Evolutionary conservation across 2,329 filamentous ascomycete species (phyloP).

Genomic region (Monosporascus sp.): DNA sequence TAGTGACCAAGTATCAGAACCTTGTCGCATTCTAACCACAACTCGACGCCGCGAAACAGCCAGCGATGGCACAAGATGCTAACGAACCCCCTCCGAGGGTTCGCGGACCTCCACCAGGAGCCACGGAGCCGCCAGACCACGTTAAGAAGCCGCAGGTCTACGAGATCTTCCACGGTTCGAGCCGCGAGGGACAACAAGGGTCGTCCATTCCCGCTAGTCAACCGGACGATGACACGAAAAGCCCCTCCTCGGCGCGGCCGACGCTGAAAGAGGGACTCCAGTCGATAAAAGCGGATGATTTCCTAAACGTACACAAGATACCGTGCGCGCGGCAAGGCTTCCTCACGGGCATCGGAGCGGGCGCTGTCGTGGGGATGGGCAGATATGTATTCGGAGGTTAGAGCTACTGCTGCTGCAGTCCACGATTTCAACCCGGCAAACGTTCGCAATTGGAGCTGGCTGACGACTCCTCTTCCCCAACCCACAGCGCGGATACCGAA

Average conservation of each 20-base stretch:
- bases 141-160: conserved; percentile 32
- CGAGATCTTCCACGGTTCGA: conserved; percentile 32
- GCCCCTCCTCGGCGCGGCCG: conserved; percentile 27
- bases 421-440: neutral
- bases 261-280: conserved; percentile 60
- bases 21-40: neutral
- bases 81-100: conserved; percentile 15
- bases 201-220: neutral
- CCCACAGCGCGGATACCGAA: conserved; percentile 53
- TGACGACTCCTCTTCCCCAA: conserved; percentile 1
- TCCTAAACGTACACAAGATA: conserved; percentile 66
- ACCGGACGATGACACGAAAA: conserved; percentile 34
- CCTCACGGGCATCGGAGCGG: conserved; percentile 75
- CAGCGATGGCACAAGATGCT: conserved; percentile 28
- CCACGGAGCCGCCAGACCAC: conserved; percentile 28
- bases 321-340: conserved; percentile 83
- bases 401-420: conserved; percentile 14
- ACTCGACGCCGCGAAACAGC: neutral
- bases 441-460: neutral
- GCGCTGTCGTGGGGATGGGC: conserved; percentile 69
- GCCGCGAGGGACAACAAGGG: conserved; percentile 9
- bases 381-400: conserved; percentile 72
- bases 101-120: conserved; percentile 30
- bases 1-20: too few species aligned
- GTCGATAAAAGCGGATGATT: conserved; percentile 63